Evolutionary conservation across 164 flowering plant genomes (phyloP), one percentile per base, ranked within the genome.

Genomic region (Brasenia schreberi): DNA sequence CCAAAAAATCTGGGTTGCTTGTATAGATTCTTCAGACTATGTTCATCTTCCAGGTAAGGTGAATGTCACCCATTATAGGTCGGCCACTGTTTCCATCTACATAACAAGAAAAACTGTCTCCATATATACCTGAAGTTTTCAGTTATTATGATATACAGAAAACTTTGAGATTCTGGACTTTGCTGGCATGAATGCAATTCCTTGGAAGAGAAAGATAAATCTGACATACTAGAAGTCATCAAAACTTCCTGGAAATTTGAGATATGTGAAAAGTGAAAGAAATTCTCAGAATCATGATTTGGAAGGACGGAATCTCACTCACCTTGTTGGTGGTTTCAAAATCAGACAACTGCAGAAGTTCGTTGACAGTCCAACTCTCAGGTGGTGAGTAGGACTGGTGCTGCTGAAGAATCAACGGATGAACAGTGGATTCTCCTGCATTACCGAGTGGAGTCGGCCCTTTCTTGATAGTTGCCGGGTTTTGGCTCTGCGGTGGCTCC

Each of bases 341-440:
- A 69, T 84, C 96, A 0, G 92, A 80, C 61, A 89, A 82, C 43
- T 80, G 86, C 18, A 94, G 69, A 70, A 94, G 67, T 61, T 94
- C 96, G 75, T 90, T 97, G 42, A 88, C 85, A 42, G 85, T 81
- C 98, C 97, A 94, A 5, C 80, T 42, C 1, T 86, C 72, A 64
- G 95, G 75, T 5, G 63, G 56, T 49, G 84, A 11, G 64, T 70
- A 70, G 45, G 66, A 64, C 59, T 84, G 66, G 56, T 76, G 67
- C 49, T 79, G 71, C 6, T 49, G 59, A 7, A 17, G 85, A 33
- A 49, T 49, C 12, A 49, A 49, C 12, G 56, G 56, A 49, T 49
- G 12, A 49, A 5, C 56, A 9, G 16, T 14, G 12, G 56, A 49
- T 9, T 14, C 56, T 49, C 56, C 56, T 9, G 56, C 63, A 61